phyloP scores from a whole-genome alignment of 176 grass and related monocot genomes.

The Poa annua region DNA sequence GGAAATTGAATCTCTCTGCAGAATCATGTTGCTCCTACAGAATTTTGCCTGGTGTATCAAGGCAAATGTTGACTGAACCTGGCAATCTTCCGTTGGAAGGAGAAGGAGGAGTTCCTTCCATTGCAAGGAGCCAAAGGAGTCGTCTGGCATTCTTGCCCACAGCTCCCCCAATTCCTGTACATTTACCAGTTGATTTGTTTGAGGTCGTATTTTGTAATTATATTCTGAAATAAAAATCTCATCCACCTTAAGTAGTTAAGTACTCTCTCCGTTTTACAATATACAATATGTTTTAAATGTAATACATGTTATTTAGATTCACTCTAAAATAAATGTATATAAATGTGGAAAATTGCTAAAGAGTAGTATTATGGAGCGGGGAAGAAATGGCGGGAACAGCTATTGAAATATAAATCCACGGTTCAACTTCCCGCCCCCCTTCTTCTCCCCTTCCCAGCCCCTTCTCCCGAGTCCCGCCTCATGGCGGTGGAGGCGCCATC shows the following conservation, averaged over 20 bases:
- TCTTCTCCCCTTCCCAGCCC: background rate
- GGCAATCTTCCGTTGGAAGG: constrained; percentile 24
- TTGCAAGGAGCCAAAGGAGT: constrained; percentile 5
- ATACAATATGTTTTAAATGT: too few species aligned
- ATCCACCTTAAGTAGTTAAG: too few species aligned
- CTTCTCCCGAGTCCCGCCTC: background rate
- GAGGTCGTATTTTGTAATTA: background rate
- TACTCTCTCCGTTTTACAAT: too few species aligned
- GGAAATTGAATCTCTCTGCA: background rate
- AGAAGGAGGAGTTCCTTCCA: constrained; percentile 12
- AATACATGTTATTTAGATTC: too few species aligned
- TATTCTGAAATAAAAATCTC: background rate
- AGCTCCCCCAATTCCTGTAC: background rate
- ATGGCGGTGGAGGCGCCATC: constrained; percentile 29
- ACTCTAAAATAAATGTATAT: too few species aligned
- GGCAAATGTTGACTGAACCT: constrained; percentile 14
- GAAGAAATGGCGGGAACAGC: constrained; percentile 44
- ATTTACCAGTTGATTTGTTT: background rate
- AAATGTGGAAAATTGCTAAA: too few species aligned
- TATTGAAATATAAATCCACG: constrained; percentile 6
- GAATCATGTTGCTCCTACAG: background rate
- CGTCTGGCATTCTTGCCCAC: background rate
- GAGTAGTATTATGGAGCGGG: too few species aligned
- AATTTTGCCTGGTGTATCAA: background rate
- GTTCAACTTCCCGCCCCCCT: constrained; percentile 31